Conservation (phyloP, 1,284 basidiomycete genomes). For the Pyrrhoderma noxium region DNA sequence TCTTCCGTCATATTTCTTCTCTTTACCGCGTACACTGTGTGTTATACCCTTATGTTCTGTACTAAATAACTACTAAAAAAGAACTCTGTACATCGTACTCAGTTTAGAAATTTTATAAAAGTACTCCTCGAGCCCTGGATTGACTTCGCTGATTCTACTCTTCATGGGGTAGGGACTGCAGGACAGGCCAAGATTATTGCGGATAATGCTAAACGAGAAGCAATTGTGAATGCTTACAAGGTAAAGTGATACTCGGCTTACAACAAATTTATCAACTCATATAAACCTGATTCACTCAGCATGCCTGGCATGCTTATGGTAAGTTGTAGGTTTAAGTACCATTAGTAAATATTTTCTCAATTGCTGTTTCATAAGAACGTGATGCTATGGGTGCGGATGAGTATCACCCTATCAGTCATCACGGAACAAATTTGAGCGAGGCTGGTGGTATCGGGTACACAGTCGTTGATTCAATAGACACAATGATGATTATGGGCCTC, state of each 20-base stretch:
- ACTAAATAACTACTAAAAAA: not conserved
- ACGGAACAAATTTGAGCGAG: conserved; percentile 69
- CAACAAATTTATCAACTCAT: not conserved
- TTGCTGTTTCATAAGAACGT: conserved; percentile 42
- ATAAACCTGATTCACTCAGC: conserved; percentile 33
- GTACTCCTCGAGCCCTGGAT: conserved; percentile 19
- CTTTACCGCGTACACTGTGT: no score
- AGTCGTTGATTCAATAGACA: conserved; percentile 79
- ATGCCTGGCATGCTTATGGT: conserved; percentile 80
- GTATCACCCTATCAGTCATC: conserved; percentile 73
- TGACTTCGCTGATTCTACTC: conserved; percentile 17
- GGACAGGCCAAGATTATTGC: conserved; percentile 33
- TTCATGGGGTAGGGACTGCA: conserved; percentile 19
- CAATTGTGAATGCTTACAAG: conserved; percentile 71
- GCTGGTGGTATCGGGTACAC: conserved; percentile 83
- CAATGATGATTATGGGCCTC: conserved; percentile 81
- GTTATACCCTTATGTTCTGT: not conserved
- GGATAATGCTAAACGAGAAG: conserved; percentile 58
- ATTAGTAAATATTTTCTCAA: not conserved
- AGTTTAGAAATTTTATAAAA: conserved; percentile 18
- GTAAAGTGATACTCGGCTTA: conserved; percentile 34
- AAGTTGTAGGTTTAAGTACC: conserved; percentile 21
- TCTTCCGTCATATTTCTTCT: no score
- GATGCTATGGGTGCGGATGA: conserved; percentile 88
- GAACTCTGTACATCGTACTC: not conserved